Conservation (phyloP, 768 basidiomycete species). For the Lentinula raphanica region DNA sequence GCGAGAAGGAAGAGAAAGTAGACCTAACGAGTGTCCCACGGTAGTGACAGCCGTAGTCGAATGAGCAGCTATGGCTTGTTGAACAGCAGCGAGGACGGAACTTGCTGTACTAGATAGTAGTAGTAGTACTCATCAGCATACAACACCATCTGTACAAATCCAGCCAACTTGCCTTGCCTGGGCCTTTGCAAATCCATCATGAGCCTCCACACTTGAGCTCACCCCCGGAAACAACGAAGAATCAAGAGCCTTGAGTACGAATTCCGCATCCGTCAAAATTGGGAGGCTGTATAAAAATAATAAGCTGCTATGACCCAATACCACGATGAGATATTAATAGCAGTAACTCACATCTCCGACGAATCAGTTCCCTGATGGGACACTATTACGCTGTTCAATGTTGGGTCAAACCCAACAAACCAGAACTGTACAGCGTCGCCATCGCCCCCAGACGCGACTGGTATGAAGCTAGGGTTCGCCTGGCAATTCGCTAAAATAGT, state of each 20-base stretch:
- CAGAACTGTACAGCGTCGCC: slow-evolving; percentile 38
- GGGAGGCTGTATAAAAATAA: slow-evolving; percentile 23
- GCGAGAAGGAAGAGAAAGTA: neutral
- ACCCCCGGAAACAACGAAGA: slow-evolving; percentile 40
- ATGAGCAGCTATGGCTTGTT: slow-evolving; percentile 28
- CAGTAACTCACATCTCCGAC: slow-evolving; percentile 16
- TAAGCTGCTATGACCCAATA: neutral
- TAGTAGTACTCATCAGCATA: too few relatives aligned
- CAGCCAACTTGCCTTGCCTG: slow-evolving; percentile 33
- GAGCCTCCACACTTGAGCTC: slow-evolving; percentile 32
- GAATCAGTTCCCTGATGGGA: slow-evolving; percentile 23
- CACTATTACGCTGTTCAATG: slow-evolving; percentile 6
- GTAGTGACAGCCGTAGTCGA: slow-evolving; percentile 31
- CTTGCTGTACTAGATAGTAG: slow-evolving; percentile 31
- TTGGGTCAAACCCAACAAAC: slow-evolving; percentile 38
- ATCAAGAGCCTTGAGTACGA: slow-evolving; percentile 27
- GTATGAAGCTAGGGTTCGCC: slow-evolving; percentile 41
- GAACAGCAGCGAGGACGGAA: slow-evolving; percentile 33
- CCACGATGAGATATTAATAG: neutral
- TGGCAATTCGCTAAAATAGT: slow-evolving; percentile 34
- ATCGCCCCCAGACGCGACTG: slow-evolving; percentile 46
- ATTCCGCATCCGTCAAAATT: slow-evolving; percentile 32
- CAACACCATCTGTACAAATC: neutral
- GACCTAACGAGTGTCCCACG: slow-evolving; percentile 41
- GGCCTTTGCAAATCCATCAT: slow-evolving; percentile 37